Evolutionary conservation across 2,329 filamentous ascomycete species (phyloP).

Genomic region (Coleophoma cylindrospora): DNA sequence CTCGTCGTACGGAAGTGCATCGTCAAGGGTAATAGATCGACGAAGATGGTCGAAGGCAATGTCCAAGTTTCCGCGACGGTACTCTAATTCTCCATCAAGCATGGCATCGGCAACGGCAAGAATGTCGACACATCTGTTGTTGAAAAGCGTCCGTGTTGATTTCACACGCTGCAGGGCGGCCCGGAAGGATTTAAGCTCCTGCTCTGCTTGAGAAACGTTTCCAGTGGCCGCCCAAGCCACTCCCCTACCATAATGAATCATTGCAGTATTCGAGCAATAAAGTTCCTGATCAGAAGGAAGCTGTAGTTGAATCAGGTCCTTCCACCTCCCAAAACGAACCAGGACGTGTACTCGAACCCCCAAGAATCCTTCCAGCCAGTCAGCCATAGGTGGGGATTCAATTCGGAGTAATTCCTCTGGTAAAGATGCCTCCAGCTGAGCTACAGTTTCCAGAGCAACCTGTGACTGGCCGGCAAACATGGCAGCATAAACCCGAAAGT

Average conservation of each 20-base stretch:
- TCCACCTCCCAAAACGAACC: conserved; percentile 69
- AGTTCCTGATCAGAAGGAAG: conserved; percentile 54
- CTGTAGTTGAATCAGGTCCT: conserved; percentile 52
- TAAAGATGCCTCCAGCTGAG: conserved; percentile 54
- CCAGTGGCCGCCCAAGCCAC: conserved; percentile 59
- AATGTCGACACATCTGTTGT: conserved; percentile 60
- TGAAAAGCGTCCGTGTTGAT: conserved; percentile 58
- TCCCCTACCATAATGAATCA: conserved; percentile 63
- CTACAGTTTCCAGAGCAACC: conserved; percentile 56
- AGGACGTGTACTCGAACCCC: conserved; percentile 64
- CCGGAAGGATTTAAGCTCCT: conserved; percentile 45
- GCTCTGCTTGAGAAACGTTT: conserved; percentile 47
- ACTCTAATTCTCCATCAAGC: conserved; percentile 70
- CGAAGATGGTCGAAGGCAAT: conserved; percentile 55
- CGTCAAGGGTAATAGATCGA: conserved; percentile 53
- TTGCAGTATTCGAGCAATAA: conserved; percentile 66
- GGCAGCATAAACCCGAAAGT: conserved; percentile 71
- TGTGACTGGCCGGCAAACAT: conserved; percentile 68
- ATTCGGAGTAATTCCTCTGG: conserved; percentile 59
- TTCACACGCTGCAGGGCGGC: conserved; percentile 48
- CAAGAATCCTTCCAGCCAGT: conserved; percentile 71
- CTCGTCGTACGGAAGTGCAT: conserved; percentile 63
- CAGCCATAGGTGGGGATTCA: conserved; percentile 68
- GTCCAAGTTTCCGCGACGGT: conserved; percentile 54
- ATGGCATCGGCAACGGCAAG: conserved; percentile 58